phyloP scores from a whole-genome alignment of 2,329 filamentous ascomycete genomes.

The Diplodia seriata region DNA sequence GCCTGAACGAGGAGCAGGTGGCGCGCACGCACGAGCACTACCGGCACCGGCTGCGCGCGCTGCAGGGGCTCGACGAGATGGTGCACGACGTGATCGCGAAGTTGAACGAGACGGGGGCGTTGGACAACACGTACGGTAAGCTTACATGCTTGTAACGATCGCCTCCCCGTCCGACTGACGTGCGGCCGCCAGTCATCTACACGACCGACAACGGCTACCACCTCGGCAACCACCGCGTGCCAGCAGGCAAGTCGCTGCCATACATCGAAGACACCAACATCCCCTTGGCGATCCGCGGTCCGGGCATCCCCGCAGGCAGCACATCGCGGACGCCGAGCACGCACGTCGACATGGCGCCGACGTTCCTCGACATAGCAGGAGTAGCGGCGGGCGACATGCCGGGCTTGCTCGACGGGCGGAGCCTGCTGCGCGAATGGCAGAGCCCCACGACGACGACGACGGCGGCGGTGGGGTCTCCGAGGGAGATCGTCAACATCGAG shows the following conservation, averaged over 20 bases:
- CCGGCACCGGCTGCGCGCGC: conserved; percentile 36
- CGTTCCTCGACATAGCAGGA: conserved; percentile 42
- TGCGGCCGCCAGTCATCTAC: conserved; percentile 35
- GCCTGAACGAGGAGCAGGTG: conserved; percentile 35
- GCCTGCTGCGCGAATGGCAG: conserved; percentile 43
- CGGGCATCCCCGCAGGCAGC: conserved; percentile 37
- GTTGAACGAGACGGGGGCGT: conserved; percentile 39
- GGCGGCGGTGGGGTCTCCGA: conserved; percentile 16
- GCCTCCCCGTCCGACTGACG: too few relatives aligned
- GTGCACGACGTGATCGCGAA: conserved; percentile 42
- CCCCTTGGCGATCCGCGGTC: conserved; percentile 43
- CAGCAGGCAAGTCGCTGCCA: conserved; percentile 39
- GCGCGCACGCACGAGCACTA: conserved; percentile 37
- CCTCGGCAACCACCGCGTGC: conserved; percentile 38
- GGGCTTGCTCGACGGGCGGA: conserved; percentile 42
- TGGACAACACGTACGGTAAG: conserved; percentile 40
- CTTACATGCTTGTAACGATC: too few relatives aligned
- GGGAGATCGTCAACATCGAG: conserved; percentile 34
- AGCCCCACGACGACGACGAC: conserved; percentile 28
- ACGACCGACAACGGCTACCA: conserved; percentile 44
- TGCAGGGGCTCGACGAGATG: conserved; percentile 46
- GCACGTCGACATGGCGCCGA: conserved; percentile 42
- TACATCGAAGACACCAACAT: conserved; percentile 45
- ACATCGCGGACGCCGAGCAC: conserved; percentile 38
- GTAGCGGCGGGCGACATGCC: conserved; percentile 35